Evolutionary conservation across 1,284 basidiomycete genomes (phyloP).

Genomic region (Cryptococcus sp.): DNA sequence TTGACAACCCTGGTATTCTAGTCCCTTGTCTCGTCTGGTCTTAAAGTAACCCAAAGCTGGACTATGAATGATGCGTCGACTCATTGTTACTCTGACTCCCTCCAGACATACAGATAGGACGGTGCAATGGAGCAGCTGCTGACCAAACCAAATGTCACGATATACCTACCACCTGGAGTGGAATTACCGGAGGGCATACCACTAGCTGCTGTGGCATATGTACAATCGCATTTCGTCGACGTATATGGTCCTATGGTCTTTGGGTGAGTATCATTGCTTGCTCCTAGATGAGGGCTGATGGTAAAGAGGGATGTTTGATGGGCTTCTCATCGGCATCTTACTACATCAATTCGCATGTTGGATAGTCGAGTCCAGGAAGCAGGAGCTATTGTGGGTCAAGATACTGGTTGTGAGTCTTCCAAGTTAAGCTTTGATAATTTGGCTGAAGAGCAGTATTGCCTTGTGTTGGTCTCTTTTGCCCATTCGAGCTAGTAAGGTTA

Average conservation of each 20-base stretch:
- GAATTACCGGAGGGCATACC: background rate
- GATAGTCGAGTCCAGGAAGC: background rate
- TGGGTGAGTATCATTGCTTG: background rate
- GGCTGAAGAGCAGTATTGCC: background rate
- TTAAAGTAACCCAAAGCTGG: too few relatives aligned
- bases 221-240: background rate
- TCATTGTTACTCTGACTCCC: too few relatives aligned
- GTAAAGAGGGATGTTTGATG: background rate
- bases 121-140: too few relatives aligned
- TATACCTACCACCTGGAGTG: background rate
- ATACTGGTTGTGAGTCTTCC: background rate
- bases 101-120: too few relatives aligned
- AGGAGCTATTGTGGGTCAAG: background rate
- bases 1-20: too few relatives aligned
- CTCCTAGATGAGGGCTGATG: background rate
- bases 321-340: background rate
- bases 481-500: background rate
- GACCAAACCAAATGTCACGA: too few relatives aligned
- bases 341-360: background rate
- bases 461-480: background rate
- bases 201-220: background rate
- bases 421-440: background rate
- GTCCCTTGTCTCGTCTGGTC: too few relatives aligned
- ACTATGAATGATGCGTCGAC: too few relatives aligned
- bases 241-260: background rate